A percentile compares a stretch with the other conserved stretches of the same genome.
Evolutionary conservation across 1,284 basidiomycete genomes (phyloP).

Genomic region (Phlebopus sp.): DNA sequence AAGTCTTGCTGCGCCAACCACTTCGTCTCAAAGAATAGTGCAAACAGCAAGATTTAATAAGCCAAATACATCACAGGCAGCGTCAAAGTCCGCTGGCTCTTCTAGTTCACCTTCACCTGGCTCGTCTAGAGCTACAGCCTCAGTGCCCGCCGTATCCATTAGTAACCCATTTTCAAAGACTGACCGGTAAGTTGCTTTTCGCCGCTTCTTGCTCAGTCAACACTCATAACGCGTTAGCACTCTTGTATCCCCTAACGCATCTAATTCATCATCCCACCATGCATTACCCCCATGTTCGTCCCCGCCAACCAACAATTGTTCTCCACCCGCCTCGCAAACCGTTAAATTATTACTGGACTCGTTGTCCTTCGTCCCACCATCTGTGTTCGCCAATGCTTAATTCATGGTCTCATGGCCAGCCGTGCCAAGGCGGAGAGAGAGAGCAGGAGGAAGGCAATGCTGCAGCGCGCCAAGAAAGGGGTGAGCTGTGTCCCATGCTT

Average conservation of each 20-base stretch:
- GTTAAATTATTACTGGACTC: slow-evolving; percentile 36
- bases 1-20: slow-evolving; percentile 20
- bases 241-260: slow-evolving; percentile 24
- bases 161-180: slow-evolving; percentile 61
- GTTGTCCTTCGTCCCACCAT: slow-evolving; percentile 57
- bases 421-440: slow-evolving; percentile 70
- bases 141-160: slow-evolving; percentile 17
- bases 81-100: slow-evolving; percentile 11
- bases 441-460: slow-evolving; percentile 63
- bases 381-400: slow-evolving; percentile 64
- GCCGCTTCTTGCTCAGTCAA: slow-evolving; percentile 42
- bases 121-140: slow-evolving; percentile 10
- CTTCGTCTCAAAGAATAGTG: slow-evolving; percentile 10
- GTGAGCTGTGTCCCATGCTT: slow-evolving; percentile 14
- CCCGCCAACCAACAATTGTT: slow-evolving; percentile 5
- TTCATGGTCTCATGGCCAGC: slow-evolving; percentile 37
- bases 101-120: slow-evolving; percentile 5
- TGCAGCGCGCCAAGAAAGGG: slow-evolving; percentile 67
- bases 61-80: slow-evolving; percentile 3
- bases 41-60: slow-evolving; percentile 6
- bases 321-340: slow-evolving; percentile 23
- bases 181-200: slow-evolving; percentile 58
- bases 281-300: slow-evolving; percentile 13
- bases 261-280: slow-evolving; percentile 6
- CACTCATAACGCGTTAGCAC: slow-evolving; percentile 65